phyloP scores from a whole-genome alignment of 2,329 filamentous ascomycete genomes.

The Penicillium olsonii region DNA sequence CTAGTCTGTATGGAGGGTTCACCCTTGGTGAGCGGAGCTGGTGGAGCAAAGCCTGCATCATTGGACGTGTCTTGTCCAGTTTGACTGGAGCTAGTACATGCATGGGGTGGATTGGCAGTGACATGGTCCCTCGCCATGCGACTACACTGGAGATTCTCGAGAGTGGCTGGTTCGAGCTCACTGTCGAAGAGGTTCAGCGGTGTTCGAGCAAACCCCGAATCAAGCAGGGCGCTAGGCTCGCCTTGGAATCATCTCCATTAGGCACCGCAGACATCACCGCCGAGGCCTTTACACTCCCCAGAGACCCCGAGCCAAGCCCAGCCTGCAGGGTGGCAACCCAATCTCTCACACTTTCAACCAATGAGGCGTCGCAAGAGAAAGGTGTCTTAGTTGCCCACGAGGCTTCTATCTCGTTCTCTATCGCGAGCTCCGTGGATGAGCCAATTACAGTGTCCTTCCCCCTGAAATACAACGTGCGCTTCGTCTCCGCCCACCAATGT shows the following conservation, averaged over 20 bases:
- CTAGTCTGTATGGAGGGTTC: constrained; percentile 58
- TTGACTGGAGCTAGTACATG: constrained; percentile 49
- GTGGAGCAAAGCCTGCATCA: constrained; percentile 60
- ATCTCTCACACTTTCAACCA: constrained; percentile 28
- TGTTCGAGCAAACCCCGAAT: constrained; percentile 44
- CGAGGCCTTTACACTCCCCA: constrained; percentile 41
- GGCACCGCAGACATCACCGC: constrained; percentile 41
- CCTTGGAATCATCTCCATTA: constrained; percentile 43
- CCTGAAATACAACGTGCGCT: constrained; percentile 54
- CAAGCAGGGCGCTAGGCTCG: constrained; percentile 42
- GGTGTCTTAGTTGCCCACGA: constrained; percentile 23
- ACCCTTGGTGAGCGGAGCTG: constrained; percentile 52
- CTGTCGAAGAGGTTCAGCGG: constrained; percentile 34
- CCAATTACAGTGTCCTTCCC: constrained; percentile 36
- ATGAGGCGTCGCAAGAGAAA: constrained; percentile 14
- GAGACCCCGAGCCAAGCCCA: constrained; percentile 16
- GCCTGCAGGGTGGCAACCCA: constrained; percentile 23
- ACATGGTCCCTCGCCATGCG: constrained; percentile 41
- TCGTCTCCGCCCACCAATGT: constrained; percentile 58
- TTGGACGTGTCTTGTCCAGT: constrained; percentile 56
- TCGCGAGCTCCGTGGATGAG: constrained; percentile 10
- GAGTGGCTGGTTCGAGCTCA: constrained; percentile 55
- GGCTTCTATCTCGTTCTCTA: constrained; percentile 30
- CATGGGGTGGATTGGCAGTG: constrained; percentile 57
- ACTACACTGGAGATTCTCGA: constrained; percentile 26